These are phyloP conservation scores for Beta macrorhiza DNA, from an alignment of 179 eudicot genomes.

Conservation along the genomic window DNA sequence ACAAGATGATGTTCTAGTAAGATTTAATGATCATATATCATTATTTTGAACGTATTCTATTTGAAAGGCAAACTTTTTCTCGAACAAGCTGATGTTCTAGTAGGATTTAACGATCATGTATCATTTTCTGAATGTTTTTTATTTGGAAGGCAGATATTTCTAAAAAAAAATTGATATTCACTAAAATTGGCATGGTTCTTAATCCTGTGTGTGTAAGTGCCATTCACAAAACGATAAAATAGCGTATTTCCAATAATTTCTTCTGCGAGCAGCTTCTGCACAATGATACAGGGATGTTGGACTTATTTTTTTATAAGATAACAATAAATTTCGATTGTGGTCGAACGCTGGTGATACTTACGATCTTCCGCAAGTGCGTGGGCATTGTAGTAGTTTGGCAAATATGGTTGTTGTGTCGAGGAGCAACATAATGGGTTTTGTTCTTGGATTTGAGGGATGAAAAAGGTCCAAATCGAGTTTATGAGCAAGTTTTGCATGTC, in stretches of 20 bases:
- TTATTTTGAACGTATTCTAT: not conserved
- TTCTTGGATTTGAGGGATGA: not conserved
- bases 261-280: not conserved
- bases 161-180: not conserved
- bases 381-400: not conserved
- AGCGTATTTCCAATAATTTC: not conserved
- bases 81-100: not conserved
- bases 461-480: not conserved
- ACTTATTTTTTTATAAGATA: too few species aligned
- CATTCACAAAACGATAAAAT: not conserved
- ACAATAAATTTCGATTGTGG: too few species aligned
- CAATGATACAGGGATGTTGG: too few species aligned
- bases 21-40: not conserved
- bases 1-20: not conserved
- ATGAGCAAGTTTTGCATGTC: not conserved
- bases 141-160: not conserved
- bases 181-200: not conserved
- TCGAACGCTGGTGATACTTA: too few species aligned
- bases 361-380: not conserved
- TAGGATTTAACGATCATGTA: not conserved
- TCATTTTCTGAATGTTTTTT: too few species aligned
- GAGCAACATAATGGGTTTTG: not conserved
- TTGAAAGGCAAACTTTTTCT: not conserved
- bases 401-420: not conserved
- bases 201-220: not conserved